Evolutionary conservation across 2,329 filamentous ascomycete species (phyloP), one percentile per base, ranked within the genome.

Genomic region (Cladosporium sp.): DNA sequence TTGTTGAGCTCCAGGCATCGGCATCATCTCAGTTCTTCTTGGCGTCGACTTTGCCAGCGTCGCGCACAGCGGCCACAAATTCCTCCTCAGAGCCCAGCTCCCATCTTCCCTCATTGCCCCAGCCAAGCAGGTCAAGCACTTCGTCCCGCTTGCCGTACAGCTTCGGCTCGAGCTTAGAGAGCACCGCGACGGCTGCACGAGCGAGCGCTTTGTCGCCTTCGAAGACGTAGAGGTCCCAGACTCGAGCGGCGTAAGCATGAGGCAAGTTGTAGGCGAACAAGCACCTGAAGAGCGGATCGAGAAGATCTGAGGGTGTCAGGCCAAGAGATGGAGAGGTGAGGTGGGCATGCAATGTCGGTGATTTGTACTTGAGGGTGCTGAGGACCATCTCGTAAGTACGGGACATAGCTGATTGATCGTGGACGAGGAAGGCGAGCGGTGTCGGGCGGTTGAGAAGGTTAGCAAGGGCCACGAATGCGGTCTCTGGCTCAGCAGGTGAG

Each of bases 151-250:
- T 67, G 4, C 78, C 77, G 59, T 82, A 81, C 1, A 84, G 70
- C 58, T 73, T 78, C 11, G 74, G 74, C 67, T 86, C 84, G 1
- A 84, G 65, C 6, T 71, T 70, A 0, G 73, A 72, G 19, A 94
- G 72, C 17, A 89, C 76, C 0, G 87, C 90, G 0, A 92, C 86
- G 0, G 84, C 88, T 1, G 88, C 88, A 0, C 89, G 78, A 6
- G 93, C 82, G 0, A 92, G 76, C 1, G 89, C 78, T 1, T 83
- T 79, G 63, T 95, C 90, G 25, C 89, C 89, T 69, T 95, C 90
- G 64, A 95, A 91, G 3, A 89, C 85, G 65, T 90, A 91, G 0
- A 93, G 84, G 63, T 95, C 90, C 88, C 89, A 93, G 12, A 94
- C 74, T 2, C 90, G 78, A 1, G 85, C 84, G 3, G 85, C 88